phyloP scores from a whole-genome alignment of 441 rosid genomes.

The Croton laevigatus region DNA sequence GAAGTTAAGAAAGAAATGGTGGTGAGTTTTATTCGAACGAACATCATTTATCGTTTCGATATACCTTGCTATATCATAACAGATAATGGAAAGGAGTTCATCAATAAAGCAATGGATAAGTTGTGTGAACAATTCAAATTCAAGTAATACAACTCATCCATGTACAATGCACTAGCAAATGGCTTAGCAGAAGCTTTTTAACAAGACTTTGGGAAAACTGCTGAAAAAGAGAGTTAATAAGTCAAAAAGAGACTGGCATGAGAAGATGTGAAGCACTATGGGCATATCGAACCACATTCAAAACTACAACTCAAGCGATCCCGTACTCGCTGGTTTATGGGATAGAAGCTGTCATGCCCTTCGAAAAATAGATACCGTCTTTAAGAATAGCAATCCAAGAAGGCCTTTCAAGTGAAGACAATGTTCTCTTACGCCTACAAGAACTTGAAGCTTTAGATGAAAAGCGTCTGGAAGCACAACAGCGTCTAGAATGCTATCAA shows the following conservation, averaged over 20 bases:
- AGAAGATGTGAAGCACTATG: neutral
- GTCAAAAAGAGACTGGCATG: neutral
- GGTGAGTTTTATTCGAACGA: neutral
- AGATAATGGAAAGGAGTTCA: neutral
- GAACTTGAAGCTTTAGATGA: neutral
- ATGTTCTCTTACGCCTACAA: neutral
- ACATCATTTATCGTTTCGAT: constrained; percentile 9
- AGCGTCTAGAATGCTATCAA: neutral
- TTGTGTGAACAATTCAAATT: neutral
- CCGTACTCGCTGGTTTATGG: neutral
- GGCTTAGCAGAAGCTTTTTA: neutral
- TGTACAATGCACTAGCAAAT: neutral
- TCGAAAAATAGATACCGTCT: neutral
- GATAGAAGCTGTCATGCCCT: neutral
- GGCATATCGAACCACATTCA: neutral
- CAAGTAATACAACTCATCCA: no score
- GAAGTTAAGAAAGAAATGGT: neutral
- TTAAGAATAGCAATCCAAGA: neutral
- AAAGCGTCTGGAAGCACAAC: neutral
- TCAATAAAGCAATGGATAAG: neutral
- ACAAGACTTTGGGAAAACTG: neutral
- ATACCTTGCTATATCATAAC: constrained; percentile 1
- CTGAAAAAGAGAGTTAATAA: neutral
- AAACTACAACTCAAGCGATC: neutral
- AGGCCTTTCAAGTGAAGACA: neutral